Percentiles rank a stretch among this genome's conserved stretches.
Evolutionary conservation across 1,284 basidiomycete species (phyloP).

Genomic region (Ceratobasidium sp.): DNA sequence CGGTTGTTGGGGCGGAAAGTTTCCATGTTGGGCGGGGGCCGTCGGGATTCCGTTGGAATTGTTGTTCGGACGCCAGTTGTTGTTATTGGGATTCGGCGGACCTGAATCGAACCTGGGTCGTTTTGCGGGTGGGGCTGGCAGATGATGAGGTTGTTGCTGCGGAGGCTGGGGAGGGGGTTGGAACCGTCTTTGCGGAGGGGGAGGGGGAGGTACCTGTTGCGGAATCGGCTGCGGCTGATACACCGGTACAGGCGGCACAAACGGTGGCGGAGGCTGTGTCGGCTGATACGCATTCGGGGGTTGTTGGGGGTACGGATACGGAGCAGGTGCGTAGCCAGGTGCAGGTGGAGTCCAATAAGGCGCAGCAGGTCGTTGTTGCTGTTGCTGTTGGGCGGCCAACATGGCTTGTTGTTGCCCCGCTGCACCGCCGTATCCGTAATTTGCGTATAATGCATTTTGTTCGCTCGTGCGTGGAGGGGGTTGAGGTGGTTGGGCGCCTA

Average conservation of each 20-base stretch:
- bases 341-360: constrained; percentile 36
- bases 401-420: constrained; percentile 31
- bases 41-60: constrained; percentile 49
- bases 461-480: constrained; percentile 49
- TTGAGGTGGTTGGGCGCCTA: constrained; percentile 60
- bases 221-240: constrained; percentile 49
- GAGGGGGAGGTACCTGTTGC: constrained; percentile 46
- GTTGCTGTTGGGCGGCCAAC: constrained; percentile 56
- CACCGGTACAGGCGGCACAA: constrained; percentile 52
- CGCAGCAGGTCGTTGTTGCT: constrained; percentile 59
- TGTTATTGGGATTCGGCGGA: constrained; percentile 40
- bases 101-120: constrained; percentile 74
- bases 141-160: constrained; percentile 55
- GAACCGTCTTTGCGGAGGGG: constrained; percentile 47
- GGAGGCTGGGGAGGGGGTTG: constrained; percentile 49
- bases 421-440: constrained; percentile 75
- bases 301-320: constrained; percentile 43
- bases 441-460: constrained; percentile 79
- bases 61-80: constrained; percentile 32
- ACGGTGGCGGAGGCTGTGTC: constrained; percentile 59
- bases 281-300: constrained; percentile 69
- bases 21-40: constrained; percentile 51
- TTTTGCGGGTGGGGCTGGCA: constrained; percentile 70
- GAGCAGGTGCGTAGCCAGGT: constrained; percentile 37
- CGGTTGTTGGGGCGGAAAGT: constrained; percentile 46